Evolutionary conservation across 2,329 filamentous ascomycete species (phyloP), one percentile per base, ranked within the genome.

Genomic region (Beauveria sp.): DNA sequence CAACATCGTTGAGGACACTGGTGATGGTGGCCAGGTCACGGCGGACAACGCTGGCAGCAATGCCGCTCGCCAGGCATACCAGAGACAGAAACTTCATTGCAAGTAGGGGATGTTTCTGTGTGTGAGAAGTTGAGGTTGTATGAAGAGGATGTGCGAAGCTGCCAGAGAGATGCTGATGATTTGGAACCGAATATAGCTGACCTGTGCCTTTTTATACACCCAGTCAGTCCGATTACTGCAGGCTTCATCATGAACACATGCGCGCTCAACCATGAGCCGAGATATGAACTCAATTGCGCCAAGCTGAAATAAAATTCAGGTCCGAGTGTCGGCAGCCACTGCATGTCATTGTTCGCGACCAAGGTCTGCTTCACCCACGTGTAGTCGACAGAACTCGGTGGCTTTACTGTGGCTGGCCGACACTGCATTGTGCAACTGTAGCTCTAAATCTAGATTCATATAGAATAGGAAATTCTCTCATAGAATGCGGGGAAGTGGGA

Each of bases 1-100:
- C 48, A 53, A 67, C 61, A 14, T 12, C 43, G 14, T 3, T 7
- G 55, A 68, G 51, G 40, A 64, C 64, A 20, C 26, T n/a, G 22
- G 61, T 46, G 56, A 68, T 56, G 44, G 48, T 48, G 10, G 40
- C 20, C 20, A 67, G 26, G 44, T 67, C 61, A 20, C 64, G 64
- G 54, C 55, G 60, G 51, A 63, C 34, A 43, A 64, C 54, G 37
- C 50, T 50, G 34, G 59, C 59, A 24, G 59, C 34, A 24, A 56
- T 37, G 46, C 43, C 53, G 46, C 22, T 43, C 1, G 53, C 59
- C 20, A 61, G 24, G 44, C 1, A 43, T 30, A 41, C 6, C 7
- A 61, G 30, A 8, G 52, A 20, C 14, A 56, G 53, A 26, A 61
- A 56, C 53, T 56, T 61, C 59, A 61, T 61, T 20, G 28, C 52